Evolutionary conservation across 306 rosid species (phyloP).

Genomic region (Quercus dentata): DNA sequence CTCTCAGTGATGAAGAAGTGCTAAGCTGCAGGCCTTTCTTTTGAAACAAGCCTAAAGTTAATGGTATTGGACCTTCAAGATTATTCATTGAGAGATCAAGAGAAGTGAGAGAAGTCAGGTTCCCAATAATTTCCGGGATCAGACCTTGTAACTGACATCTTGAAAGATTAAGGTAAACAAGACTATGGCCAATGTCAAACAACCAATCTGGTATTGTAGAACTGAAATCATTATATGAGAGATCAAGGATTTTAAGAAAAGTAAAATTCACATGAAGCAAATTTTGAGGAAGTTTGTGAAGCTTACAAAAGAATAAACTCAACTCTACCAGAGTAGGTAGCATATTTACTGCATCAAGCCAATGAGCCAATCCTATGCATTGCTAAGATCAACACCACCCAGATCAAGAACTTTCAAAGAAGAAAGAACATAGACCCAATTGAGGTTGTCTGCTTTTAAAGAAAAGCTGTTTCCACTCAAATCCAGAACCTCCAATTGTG

Average conservation of each 20-base stretch:
- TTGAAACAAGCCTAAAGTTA: not conserved
- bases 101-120: not conserved
- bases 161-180: slow-evolving; percentile 10
- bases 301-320: not conserved
- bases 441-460: not conserved
- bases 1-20: not conserved
- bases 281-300: not conserved
- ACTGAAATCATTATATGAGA: not conserved
- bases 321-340: not conserved
- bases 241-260: slow-evolving; percentile 20
- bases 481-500: slow-evolving; percentile 16
- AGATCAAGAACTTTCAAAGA: too few relatives aligned
- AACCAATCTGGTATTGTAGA: slow-evolving; percentile 6
- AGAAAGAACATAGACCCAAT: too few relatives aligned
- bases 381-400: too few relatives aligned
- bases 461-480: not conserved
- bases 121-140: not conserved
- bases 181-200: slow-evolving; percentile 8
- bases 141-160: not conserved
- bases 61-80: slow-evolving; percentile 14
- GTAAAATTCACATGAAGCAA: not conserved
- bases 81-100: slow-evolving; percentile 15
- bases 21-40: not conserved
- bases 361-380: not conserved
- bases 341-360: not conserved